phyloP scores from a whole-genome alignment of 2,329 filamentous ascomycete genomes.

The Aspergillus terreus region DNA sequence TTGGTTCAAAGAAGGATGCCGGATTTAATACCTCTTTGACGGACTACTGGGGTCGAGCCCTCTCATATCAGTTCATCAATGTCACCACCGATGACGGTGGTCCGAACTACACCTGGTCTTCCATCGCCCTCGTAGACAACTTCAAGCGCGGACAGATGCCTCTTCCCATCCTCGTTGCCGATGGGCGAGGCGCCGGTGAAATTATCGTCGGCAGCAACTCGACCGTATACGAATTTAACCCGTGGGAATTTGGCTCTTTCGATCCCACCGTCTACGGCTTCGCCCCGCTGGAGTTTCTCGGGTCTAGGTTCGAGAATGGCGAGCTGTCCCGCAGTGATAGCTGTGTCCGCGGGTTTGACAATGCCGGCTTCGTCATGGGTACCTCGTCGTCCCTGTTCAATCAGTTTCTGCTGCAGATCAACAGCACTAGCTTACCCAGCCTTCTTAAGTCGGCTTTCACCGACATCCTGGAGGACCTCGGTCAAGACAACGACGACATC shows the following conservation, averaged over 20 bases:
- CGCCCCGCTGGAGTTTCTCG: conserved; percentile 66
- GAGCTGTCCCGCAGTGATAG: conserved; percentile 43
- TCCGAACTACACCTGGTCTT: conserved; percentile 76
- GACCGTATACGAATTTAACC: conserved; percentile 74
- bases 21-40: conserved; percentile 70
- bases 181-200: conserved; percentile 63
- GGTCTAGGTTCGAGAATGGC: conserved; percentile 67
- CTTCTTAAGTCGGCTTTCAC: conserved; percentile 52
- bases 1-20: conserved; percentile 59
- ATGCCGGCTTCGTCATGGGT: conserved; percentile 77
- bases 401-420: conserved; percentile 64
- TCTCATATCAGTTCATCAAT: conserved; percentile 84
- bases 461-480: conserved; percentile 54
- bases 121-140: conserved; percentile 60
- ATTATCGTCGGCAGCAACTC: conserved; percentile 64
- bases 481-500: conserved; percentile 64
- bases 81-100: conserved; percentile 62
- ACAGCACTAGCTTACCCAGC: conserved; percentile 49
- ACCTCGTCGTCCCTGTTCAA: conserved; percentile 86
- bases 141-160: conserved; percentile 64
- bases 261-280: conserved; percentile 72
- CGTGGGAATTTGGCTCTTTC: conserved; percentile 73
- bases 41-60: conserved; percentile 79
- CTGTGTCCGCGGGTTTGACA: conserved; percentile 79
- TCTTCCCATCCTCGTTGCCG: conserved; percentile 69